A percentile compares a stretch with the other conserved stretches of the same genome.
These are phyloP conservation scores for Brassica rapa DNA, from an alignment of 345 rosid species.

Conservation along the genomic window DNA sequence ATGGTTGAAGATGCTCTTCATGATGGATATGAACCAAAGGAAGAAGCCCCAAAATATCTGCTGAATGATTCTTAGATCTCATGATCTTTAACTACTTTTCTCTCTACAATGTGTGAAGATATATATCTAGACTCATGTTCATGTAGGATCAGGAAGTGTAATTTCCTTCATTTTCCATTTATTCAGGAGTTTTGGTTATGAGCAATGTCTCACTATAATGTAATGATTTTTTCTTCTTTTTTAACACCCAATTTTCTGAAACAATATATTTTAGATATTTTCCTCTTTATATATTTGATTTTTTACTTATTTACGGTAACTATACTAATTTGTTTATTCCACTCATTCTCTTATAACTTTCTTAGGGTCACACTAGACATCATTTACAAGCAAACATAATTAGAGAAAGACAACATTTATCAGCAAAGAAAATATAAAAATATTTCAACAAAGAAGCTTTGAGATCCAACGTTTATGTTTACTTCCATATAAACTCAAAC, in stretches of 20 bases:
- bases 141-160: too few relatives aligned
- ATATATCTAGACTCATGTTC: too few relatives aligned
- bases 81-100: too few relatives aligned
- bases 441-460: background rate
- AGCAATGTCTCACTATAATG: too few relatives aligned
- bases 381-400: background rate
- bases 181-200: too few relatives aligned
- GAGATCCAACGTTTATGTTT: conserved; percentile 1
- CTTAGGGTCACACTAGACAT: background rate
- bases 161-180: too few relatives aligned
- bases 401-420: background rate
- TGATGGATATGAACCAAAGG: background rate
- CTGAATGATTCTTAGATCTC: too few relatives aligned
- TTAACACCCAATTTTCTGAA: too few relatives aligned
- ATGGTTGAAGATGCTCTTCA: background rate
- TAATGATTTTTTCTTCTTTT: too few relatives aligned
- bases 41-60: background rate
- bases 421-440: background rate
- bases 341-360: background rate
- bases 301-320: background rate
- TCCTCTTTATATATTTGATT: background rate
- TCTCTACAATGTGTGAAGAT: too few relatives aligned
- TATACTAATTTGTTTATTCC: background rate
- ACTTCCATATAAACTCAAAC: background rate
- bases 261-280: background rate